These are phyloP conservation scores for Xanthoconium separans DNA, from an alignment of 1,284 basidiomycete genomes.

Conservation along the genomic window DNA sequence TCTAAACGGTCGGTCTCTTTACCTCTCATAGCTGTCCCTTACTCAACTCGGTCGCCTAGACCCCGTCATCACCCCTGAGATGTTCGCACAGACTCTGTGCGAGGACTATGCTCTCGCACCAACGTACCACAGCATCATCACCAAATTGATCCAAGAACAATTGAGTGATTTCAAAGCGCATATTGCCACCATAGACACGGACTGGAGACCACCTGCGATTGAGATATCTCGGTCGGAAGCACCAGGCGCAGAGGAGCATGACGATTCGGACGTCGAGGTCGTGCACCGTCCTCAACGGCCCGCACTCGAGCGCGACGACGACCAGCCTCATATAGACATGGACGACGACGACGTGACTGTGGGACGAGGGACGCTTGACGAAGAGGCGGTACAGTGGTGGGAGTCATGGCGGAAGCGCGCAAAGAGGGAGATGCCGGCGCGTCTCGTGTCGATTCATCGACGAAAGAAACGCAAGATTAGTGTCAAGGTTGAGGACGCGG, in stretches of 20 bases:
- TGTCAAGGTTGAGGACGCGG: conserved; percentile 34
- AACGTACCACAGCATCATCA: conserved; percentile 74
- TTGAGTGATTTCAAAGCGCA: conserved; percentile 77
- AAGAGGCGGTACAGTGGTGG: conserved; percentile 65
- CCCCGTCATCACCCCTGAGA: conserved; percentile 83
- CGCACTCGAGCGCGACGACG: conserved; percentile 1
- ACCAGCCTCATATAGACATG: conserved; percentile 1
- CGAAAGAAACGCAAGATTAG: conserved; percentile 32
- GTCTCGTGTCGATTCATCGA: conserved; percentile 22
- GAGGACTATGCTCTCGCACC: conserved; percentile 87
- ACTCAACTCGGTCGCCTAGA: conserved; percentile 48
- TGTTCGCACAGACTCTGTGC: conserved; percentile 87
- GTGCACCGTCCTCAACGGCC: conserved; percentile 16
- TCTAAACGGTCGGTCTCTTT: conserved; percentile 65
- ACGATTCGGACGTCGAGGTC: conserved; percentile 39
- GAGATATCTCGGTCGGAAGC: conserved; percentile 27
- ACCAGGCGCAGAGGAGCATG: conserved; percentile 32
- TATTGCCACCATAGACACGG: conserved; percentile 45
- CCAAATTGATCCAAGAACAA: conserved; percentile 86
- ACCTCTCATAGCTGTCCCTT: neutral
- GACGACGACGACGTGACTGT: conserved; percentile 33
- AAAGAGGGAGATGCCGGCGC: conserved; percentile 27
- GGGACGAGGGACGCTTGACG: conserved; percentile 49
- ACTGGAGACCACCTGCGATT: conserved; percentile 28
- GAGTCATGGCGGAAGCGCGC: conserved; percentile 57